Conservation (phyloP, 257 asterid species). For the Fraxinus anomala region DNA sequence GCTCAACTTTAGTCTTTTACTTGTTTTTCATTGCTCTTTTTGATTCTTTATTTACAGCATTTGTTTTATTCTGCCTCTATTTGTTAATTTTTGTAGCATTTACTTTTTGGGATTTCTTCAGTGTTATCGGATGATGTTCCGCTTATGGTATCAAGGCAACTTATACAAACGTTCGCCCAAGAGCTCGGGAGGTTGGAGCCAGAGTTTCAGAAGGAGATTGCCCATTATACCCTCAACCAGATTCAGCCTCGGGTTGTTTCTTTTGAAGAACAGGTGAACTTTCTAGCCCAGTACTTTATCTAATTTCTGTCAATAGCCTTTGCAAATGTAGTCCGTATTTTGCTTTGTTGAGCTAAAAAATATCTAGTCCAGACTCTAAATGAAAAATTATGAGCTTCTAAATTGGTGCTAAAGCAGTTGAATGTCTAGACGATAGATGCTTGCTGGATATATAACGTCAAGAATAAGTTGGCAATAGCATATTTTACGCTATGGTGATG, state of each 20-base stretch:
- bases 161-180: slow-evolving; percentile 87
- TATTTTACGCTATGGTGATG: background rate
- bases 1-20: background rate
- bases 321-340: background rate
- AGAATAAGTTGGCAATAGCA: background rate
- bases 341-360: background rate
- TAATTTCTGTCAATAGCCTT: no score
- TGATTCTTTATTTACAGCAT: background rate
- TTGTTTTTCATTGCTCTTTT: background rate
- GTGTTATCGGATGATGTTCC: slow-evolving; percentile 91
- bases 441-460: background rate
- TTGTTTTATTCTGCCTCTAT: background rate
- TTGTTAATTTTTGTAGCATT: background rate
- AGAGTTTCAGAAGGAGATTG: slow-evolving; percentile 84
- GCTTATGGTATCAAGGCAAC: slow-evolving; percentile 94
- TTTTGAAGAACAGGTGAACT: slow-evolving; percentile 84
- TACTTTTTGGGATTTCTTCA: slow-evolving; percentile 28
- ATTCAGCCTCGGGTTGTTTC: slow-evolving; percentile 96
- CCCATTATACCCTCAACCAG: slow-evolving; percentile 88
- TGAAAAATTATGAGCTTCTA: slow-evolving; percentile 5
- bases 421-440: background rate
- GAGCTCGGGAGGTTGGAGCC: slow-evolving; percentile 86
- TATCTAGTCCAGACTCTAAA: background rate
- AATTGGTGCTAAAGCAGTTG: slow-evolving; percentile 3
- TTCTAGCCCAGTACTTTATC: background rate